These are phyloP conservation scores for Citrus australasica DNA, from an alignment of 345 rosid species.

Conservation along the genomic window DNA sequence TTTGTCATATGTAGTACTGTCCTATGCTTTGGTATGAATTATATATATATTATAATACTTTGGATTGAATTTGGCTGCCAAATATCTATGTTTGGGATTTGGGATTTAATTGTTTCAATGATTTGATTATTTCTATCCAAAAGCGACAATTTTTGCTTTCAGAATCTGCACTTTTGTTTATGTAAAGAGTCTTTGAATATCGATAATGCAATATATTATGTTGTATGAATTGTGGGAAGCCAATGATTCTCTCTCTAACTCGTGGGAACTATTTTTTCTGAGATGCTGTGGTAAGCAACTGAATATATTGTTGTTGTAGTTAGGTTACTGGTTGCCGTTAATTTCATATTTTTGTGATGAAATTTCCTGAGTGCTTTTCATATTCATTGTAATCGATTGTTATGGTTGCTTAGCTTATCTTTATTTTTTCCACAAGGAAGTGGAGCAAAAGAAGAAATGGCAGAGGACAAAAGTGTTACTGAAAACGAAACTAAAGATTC, in stretches of 20 bases:
- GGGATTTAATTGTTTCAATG: neutral
- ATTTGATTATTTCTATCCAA: neutral
- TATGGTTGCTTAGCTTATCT: neutral
- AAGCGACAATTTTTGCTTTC: neutral
- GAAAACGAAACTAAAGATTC: conserved; percentile 34
- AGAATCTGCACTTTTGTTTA: neutral
- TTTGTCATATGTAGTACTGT: neutral
- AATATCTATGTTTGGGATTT: neutral
- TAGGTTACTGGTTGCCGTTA: neutral
- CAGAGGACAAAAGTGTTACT: conserved; percentile 29
- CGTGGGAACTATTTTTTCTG: neutral
- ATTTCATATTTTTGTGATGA: neutral
- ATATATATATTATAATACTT: neutral
- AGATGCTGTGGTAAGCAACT: neutral
- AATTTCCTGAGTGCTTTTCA: neutral
- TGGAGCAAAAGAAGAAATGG: conserved; percentile 24
- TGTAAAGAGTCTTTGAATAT: neutral
- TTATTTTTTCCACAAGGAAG: neutral
- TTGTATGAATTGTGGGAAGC: neutral
- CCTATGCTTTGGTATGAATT: neutral
- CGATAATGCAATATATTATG: neutral
- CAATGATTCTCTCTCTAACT: neutral
- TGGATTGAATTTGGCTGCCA: neutral
- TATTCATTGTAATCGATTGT: neutral
- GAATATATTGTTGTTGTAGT: neutral